Evolutionary conservation across 2,329 filamentous ascomycete species (phyloP), one percentile per base, ranked within the genome.

Genomic region (Akanthomyces lecanii): DNA sequence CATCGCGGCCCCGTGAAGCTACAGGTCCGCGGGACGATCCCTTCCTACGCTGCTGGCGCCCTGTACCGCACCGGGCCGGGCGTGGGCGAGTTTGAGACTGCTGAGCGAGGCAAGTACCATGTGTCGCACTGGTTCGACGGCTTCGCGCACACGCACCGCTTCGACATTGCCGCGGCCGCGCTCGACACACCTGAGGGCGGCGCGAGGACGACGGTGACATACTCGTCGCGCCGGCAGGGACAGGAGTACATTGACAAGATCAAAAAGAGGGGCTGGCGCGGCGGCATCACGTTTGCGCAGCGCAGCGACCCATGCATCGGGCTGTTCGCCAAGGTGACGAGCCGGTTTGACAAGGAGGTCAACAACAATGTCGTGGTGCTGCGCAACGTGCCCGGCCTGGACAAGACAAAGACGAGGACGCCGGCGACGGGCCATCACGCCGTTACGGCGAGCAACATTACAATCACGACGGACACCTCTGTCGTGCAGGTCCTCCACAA

Each of bases 41-140:
- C 89, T 2, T 56, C 76, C 2, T 91, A 88, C 76, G 84, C 83
- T 16, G 85, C 86, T 14, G 89, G 89, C 3, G 79, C 81, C 1
- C 78, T 92, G 0, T 91, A 86, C 72, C 82, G 89, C n/a, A 90
- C 86, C 0, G 89, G 89, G 0, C 88, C 88, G 0, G 87, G 88
- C 0, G 79, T 81, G 14, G 83, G 82, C 70, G 81, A 81, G 63
- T 74, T 90, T 18, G 76, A 84, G n/a, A 69, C 74, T 54, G 84
- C 82, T 0, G 75, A 82, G 8, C 77, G 79, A 10, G 83, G 83
- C 25, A 80, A 77, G 0, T 85, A 84, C 68, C 76, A 78, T 30
- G 76, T 86, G 11, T 82, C 79, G 7, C 89, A 92, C 72, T 92
- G 89, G 89, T 92, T 92, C 67, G 89, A 92, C 71, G 87, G 87